A percentile compares a stretch with the other conserved stretches of the same genome.
phyloP scores from a whole-genome alignment of 495 filamentous ascomycete genomes.

The Peziza echinospora region DNA sequence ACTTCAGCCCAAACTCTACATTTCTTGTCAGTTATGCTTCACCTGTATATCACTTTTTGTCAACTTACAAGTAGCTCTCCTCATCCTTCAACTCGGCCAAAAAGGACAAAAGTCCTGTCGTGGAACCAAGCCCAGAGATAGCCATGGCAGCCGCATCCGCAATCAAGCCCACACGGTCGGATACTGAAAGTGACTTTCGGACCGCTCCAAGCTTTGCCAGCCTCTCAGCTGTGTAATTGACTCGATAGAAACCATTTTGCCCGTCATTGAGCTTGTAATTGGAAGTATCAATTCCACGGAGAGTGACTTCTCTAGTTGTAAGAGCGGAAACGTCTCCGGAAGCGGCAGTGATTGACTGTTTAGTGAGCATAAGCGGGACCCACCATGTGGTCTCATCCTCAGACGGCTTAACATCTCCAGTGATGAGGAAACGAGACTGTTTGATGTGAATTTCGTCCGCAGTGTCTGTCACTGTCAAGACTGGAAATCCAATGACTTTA shows the following conservation, averaged over 20 bases:
- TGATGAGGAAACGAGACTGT: slow-evolving; percentile 72
- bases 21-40: background rate
- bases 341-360: slow-evolving; percentile 30
- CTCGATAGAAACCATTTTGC: slow-evolving; percentile 77
- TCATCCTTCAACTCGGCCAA: slow-evolving; percentile 65
- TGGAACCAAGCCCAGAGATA: slow-evolving; percentile 61
- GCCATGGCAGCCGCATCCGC: slow-evolving; percentile 85
- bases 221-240: slow-evolving; percentile 64
- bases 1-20: slow-evolving; percentile 62
- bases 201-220: slow-evolving; percentile 58
- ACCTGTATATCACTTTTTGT: background rate
- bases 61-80: slow-evolving; percentile 43
- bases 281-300: slow-evolving; percentile 48
- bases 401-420: slow-evolving; percentile 60
- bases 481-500: slow-evolving; percentile 77
- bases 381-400: slow-evolving; percentile 92
- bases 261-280: slow-evolving; percentile 88
- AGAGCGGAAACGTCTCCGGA: slow-evolving; percentile 33
- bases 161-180: slow-evolving; percentile 80
- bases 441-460: slow-evolving; percentile 57
- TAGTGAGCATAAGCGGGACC: slow-evolving; percentile 66
- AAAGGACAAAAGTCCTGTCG: slow-evolving; percentile 56
- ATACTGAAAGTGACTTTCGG: slow-evolving; percentile 46
- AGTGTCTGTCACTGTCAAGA: slow-evolving; percentile 67
- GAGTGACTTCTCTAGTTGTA: slow-evolving; percentile 49